These are phyloP conservation scores for Gossypium trilobum DNA, from an alignment of 441 rosid species.

Conservation along the genomic window DNA sequence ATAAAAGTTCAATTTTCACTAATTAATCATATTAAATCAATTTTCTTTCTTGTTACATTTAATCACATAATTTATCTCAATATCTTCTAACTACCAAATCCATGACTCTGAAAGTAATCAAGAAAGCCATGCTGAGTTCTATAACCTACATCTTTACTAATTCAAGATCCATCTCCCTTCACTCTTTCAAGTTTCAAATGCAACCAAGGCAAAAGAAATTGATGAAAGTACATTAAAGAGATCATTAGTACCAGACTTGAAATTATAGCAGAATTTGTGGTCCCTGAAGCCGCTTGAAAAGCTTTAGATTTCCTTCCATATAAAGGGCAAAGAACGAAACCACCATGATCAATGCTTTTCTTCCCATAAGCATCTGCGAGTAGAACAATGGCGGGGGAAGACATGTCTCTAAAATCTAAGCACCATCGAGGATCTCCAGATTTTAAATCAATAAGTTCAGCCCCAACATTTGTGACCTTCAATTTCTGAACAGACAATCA, in stretches of 20 bases:
- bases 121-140: neutral
- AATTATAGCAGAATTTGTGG: conserved; percentile 69
- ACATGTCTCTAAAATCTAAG: conserved; percentile 96
- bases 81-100: neutral
- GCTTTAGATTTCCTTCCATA: conserved; percentile 98
- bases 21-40: too few relatives aligned
- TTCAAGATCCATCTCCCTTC: neutral
- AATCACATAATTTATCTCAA: too few relatives aligned
- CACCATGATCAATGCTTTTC: conserved; percentile 56
- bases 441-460: conserved; percentile 66
- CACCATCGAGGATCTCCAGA: conserved; percentile 89
- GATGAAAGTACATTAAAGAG: conserved; percentile 12
- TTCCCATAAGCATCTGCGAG: conserved; percentile 70
- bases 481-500: conserved; percentile 51
- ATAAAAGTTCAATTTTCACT: too few relatives aligned
- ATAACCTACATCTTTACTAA: neutral
- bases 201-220: neutral
- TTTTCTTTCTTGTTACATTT: too few relatives aligned
- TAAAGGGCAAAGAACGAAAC: conserved; percentile 78
- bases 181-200: neutral
- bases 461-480: conserved; percentile 74
- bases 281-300: conserved; percentile 92
- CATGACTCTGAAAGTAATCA: neutral
- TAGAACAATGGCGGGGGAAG: conserved; percentile 68
- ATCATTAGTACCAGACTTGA: conserved; percentile 59